phyloP scores from a whole-genome alignment of 2,329 filamentous ascomycete species.

The Microsporum audouinii region DNA sequence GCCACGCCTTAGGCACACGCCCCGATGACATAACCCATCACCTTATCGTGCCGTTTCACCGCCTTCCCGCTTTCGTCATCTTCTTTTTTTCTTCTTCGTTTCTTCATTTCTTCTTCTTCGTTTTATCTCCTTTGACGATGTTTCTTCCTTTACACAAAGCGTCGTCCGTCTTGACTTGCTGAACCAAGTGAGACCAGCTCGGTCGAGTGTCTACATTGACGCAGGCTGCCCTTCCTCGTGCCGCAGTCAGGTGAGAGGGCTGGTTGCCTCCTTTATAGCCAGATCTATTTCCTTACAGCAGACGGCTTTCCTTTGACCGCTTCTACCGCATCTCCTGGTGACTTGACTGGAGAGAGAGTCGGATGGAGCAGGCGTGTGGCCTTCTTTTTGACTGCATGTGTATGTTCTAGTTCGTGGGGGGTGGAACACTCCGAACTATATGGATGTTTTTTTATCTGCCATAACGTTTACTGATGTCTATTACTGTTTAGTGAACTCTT shows the following conservation, averaged over 20 bases:
- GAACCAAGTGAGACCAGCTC: neutral
- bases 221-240: neutral
- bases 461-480: neutral
- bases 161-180: neutral
- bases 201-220: neutral
- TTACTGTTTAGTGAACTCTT: neutral
- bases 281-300: neutral
- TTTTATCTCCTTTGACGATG: neutral
- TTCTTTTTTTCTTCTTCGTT: conserved; percentile 7
- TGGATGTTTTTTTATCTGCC: neutral
- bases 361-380: neutral
- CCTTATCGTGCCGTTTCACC: neutral
- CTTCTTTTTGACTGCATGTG: neutral
- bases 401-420: neutral
- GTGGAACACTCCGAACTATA: neutral
- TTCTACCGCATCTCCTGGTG: neutral
- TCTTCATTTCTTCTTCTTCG: conserved; percentile 1
- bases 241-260: neutral
- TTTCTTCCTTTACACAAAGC: neutral
- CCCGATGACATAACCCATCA: neutral
- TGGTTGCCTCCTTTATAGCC: neutral
- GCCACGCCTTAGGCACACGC: neutral
- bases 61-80: conserved; percentile 7
- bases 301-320: neutral
- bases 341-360: neutral